Conservation (phyloP, 768 basidiomycete species). For the Boletus barrowsii region DNA sequence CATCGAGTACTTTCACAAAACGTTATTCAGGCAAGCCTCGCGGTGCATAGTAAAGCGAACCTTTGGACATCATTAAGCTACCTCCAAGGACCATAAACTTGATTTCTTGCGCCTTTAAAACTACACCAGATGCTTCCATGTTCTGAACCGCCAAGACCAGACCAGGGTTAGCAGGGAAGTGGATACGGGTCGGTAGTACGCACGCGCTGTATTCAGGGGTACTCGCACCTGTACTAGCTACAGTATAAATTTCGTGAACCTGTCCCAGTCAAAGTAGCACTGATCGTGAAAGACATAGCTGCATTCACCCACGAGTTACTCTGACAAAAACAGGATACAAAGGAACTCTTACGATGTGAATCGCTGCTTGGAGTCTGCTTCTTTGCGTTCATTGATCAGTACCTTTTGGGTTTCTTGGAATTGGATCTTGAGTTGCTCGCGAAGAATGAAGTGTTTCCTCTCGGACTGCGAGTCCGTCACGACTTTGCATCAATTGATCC, state of each 20-base stretch:
- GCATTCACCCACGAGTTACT: slow-evolving; percentile 4
- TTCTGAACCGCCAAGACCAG: slow-evolving; percentile 85
- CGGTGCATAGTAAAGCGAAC: slow-evolving; percentile 30
- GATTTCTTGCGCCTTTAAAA: slow-evolving; percentile 74
- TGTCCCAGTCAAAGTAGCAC: slow-evolving; percentile 19
- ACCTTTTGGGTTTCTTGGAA: slow-evolving; percentile 68
- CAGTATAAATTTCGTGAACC: slow-evolving; percentile 14
- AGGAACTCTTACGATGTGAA: slow-evolving; percentile 65
- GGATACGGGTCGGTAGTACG: slow-evolving; percentile 7
- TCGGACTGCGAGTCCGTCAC: slow-evolving; percentile 37
- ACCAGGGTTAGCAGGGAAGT: neutral
- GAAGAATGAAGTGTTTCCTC: slow-evolving; percentile 62
- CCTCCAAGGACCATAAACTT: slow-evolving; percentile 86
- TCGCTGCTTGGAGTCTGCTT: slow-evolving; percentile 77
- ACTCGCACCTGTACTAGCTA: slow-evolving; percentile 64
- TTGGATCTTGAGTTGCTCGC: slow-evolving; percentile 74
- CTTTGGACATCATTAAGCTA: slow-evolving; percentile 87
- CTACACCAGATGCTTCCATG: slow-evolving; percentile 74
- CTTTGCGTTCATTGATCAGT: slow-evolving; percentile 71
- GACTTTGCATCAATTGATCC: neutral
- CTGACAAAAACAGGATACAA: slow-evolving; percentile 4
- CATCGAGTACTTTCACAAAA: slow-evolving; percentile 58
- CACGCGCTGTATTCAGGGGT: slow-evolving; percentile 71
- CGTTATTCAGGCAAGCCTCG: neutral
- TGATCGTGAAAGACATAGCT: slow-evolving; percentile 82